Evolutionary conservation across 805 yeast genomes (phyloP).

Genomic region (Starmerella asiatica): DNA sequence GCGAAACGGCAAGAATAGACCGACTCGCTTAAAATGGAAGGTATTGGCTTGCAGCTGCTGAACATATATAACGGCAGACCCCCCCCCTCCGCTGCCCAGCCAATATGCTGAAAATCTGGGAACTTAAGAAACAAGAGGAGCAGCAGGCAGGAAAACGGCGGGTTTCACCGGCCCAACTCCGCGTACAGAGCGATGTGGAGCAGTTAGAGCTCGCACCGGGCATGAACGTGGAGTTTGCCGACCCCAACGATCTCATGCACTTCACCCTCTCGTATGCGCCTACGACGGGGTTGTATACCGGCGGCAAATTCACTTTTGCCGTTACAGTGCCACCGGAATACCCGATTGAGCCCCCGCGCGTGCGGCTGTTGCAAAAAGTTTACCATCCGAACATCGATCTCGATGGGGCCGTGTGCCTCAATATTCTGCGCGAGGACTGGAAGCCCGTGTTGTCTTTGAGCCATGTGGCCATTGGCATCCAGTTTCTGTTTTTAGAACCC

Average conservation of each 20-base stretch:
- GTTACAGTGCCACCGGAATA: conserved; percentile 54
- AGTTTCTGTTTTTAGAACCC: conserved; percentile 78
- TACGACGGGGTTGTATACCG: conserved; percentile 54
- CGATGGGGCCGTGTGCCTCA: conserved; percentile 82
- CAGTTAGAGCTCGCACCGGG: conserved; percentile 53
- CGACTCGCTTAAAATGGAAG: conserved; percentile 38
- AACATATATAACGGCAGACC: conserved; percentile 36
- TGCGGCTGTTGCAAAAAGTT: conserved; percentile 53
- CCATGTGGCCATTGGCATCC: conserved; percentile 68
- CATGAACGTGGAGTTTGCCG: conserved; percentile 38
- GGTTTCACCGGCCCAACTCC: conserved; percentile 51
- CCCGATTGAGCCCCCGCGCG: conserved; percentile 89
- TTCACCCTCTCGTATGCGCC: conserved; percentile 49
- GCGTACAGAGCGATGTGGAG: conserved; percentile 60
- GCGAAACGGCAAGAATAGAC: too few species aligned
- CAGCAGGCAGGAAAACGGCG: conserved; percentile 25
- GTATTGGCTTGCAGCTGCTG: too few species aligned
- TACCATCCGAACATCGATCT: conserved; percentile 90
- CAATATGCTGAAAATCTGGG: conserved; percentile 44
- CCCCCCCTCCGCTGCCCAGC: too few species aligned
- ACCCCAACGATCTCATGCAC: conserved; percentile 45
- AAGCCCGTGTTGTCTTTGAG: conserved; percentile 78
- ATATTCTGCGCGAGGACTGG: conserved; percentile 92
- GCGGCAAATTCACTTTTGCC: conserved; percentile 60
- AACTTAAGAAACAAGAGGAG: conserved; percentile 40